Evolutionary conservation across 768 basidiomycete genomes (phyloP).

Genomic region (Tephrocybe sp.): DNA sequence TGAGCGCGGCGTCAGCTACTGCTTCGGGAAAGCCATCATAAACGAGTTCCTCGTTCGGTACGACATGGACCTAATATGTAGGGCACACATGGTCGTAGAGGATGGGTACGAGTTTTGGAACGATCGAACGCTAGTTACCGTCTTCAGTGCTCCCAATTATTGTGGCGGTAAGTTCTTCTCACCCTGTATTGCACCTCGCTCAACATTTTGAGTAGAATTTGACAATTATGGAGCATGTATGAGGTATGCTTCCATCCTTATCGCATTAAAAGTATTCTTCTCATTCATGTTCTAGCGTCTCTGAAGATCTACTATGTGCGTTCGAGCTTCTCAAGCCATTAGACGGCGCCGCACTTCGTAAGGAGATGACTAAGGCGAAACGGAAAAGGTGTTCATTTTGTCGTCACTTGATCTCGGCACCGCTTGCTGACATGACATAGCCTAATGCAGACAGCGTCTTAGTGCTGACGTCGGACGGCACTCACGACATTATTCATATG

Average conservation of each 20-base stretch:
- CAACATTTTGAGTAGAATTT: constrained; percentile 61
- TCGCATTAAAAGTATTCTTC: constrained; percentile 7
- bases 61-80: constrained; percentile 99
- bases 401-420: neutral
- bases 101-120: constrained; percentile 99
- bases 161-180: constrained; percentile 75
- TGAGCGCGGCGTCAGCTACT: constrained; percentile 97
- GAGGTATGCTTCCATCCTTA: constrained; percentile 55
- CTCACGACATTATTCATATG: no score
- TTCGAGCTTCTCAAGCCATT: constrained; percentile 97
- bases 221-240: constrained; percentile 96
- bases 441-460: constrained; percentile 20
- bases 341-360: constrained; percentile 90
- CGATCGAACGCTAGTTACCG: constrained; percentile 95
- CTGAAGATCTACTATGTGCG: constrained; percentile 95
- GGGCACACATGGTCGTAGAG: constrained; percentile 99
- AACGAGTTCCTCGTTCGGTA: constrained; percentile 93
- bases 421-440: constrained; percentile 2
- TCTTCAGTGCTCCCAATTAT: constrained; percentile 98
- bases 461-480: no score
- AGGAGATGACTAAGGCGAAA: constrained; percentile 98
- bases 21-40: constrained; percentile 97
- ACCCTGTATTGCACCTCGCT: constrained; percentile 16
- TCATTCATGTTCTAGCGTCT: constrained; percentile 59
- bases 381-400: constrained; percentile 71